These are phyloP conservation scores for Wallacemonas sp. DNA, from an alignment of 208 protist species.

Conservation along the genomic window DNA sequence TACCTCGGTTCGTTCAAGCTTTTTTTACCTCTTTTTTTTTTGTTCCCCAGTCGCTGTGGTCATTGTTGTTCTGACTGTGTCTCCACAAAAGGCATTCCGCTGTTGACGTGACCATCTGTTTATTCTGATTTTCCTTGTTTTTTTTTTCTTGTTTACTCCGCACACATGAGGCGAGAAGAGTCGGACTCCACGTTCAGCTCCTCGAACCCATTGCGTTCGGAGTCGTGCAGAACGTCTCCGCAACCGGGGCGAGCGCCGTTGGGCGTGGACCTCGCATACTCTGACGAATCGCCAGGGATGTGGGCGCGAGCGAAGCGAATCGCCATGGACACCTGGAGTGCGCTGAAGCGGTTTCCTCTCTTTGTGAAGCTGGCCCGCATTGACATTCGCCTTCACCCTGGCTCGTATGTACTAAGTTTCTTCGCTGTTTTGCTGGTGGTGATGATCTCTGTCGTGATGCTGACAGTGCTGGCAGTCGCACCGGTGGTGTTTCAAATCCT, in stretches of 20 bases:
- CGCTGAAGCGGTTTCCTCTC: conserved; percentile 32
- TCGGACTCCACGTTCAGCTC: not conserved
- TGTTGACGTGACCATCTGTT: too few relatives aligned
- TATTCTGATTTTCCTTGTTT: too few relatives aligned
- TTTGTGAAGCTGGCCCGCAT: conserved; percentile 41
- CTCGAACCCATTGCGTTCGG: not conserved
- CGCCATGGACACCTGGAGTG: conserved; percentile 22
- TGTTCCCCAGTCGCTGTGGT: not conserved
- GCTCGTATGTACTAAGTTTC: conserved; percentile 62
- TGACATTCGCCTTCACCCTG: conserved; percentile 45
- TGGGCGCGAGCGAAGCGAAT: not conserved
- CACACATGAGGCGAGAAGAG: not conserved
- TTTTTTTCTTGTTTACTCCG: too few relatives aligned
- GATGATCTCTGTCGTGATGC: conserved; percentile 55
- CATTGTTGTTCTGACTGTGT: too few relatives aligned
- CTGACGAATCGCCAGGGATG: conserved; percentile 1
- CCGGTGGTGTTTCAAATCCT: conserved; percentile 72
- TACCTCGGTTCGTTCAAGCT: not conserved
- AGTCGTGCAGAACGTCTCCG: too few relatives aligned
- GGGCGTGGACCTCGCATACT: conserved; percentile 27
- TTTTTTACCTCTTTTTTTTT: not conserved
- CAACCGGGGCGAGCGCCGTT: too few relatives aligned
- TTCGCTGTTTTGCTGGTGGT: conserved; percentile 72
- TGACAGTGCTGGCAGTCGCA: conserved; percentile 59
- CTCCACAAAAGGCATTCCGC: too few relatives aligned